These are phyloP conservation scores for Termitomyces sp. DNA, from an alignment of 768 basidiomycete species.

Conservation along the genomic window DNA sequence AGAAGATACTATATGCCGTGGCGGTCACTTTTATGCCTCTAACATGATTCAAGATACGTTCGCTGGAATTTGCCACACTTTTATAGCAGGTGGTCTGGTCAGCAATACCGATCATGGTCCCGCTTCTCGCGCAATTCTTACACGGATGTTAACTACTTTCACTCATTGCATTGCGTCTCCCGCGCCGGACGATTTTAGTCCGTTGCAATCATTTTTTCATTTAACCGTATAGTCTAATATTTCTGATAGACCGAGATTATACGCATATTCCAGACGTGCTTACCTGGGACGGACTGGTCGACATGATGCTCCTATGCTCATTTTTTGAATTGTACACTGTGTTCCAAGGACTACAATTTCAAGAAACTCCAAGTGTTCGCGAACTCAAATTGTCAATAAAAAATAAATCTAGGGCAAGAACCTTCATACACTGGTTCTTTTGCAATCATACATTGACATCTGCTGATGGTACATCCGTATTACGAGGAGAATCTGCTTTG, in stretches of 20 bases:
- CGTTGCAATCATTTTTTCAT: too few species aligned
- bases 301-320: neutral
- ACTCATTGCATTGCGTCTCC: neutral
- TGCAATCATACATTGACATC: neutral
- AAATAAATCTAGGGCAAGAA: neutral
- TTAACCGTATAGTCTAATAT: neutral
- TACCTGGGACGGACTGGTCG: neutral
- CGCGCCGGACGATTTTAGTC: too few species aligned
- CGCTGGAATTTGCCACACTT: constrained; percentile 14
- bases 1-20: constrained; percentile 15
- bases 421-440: neutral
- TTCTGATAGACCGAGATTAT: neutral
- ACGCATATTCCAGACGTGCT: neutral
- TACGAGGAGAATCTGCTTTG: too few species aligned
- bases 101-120: constrained; percentile 15
- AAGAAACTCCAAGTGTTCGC: neutral
- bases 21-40: constrained; percentile 19
- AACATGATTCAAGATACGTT: constrained; percentile 12
- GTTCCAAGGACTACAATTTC: neutral
- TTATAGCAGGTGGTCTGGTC: constrained; percentile 4
- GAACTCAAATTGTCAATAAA: neutral
- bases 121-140: neutral
- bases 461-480: neutral
- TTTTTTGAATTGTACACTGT: neutral
- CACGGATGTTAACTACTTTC: neutral